Base-by-base conservation (phyloP, 257 asterid genomes). In the Jaltomata sinuosa region DNA sequence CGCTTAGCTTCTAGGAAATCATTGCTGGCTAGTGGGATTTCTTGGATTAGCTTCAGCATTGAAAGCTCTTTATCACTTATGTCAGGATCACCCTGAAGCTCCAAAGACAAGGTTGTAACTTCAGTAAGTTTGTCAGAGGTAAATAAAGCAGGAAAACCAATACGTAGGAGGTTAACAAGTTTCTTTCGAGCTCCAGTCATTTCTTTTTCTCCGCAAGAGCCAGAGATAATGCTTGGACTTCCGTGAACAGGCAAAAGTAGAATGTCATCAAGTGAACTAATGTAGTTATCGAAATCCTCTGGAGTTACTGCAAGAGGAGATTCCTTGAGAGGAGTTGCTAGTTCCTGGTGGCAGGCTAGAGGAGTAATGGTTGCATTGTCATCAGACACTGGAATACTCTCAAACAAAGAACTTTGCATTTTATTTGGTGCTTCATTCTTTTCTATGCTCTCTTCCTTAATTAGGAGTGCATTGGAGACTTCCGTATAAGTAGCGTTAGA, bases 201-300 rank as follows among this genome's bases (percentile, higher is more conserved):
- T 22, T 84, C 84, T 34, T 74, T 86, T 36, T 53, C 85, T n/a
- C 57, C 34, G 25, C 31, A 32, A 62, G 86, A 10, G 45, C 55
- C 76, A 76, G 19, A 25, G 61, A 27, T 14, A 47, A 47, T 76
- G 16, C 38, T 47, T 40, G 84, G 68, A 45, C 82, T 55, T 64
- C 21, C 61, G 1, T 84, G 57, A 32, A 59, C 11, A 21, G 92
- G 83, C 40, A 78, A 42, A 15, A 83, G 54, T 62, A 90, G 32
- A 38, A 86, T 68, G 47, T 87, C 91, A 29, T 90, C 93, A 16
- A 90, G 93, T 50, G 89, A 87, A 50, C 85, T 84, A n/a, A 88
- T 83, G 72, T 87, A 90, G 49, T 31, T 84, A 29, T 90, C 91
- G 5, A 88, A 88, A 18, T 87, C 89, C 71, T 84, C 89, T 4